Evolutionary conservation across 2,329 filamentous ascomycete genomes (phyloP), one percentile per base, ranked within the genome.

Genomic region (Paraphoma chrysanthemicola): DNA sequence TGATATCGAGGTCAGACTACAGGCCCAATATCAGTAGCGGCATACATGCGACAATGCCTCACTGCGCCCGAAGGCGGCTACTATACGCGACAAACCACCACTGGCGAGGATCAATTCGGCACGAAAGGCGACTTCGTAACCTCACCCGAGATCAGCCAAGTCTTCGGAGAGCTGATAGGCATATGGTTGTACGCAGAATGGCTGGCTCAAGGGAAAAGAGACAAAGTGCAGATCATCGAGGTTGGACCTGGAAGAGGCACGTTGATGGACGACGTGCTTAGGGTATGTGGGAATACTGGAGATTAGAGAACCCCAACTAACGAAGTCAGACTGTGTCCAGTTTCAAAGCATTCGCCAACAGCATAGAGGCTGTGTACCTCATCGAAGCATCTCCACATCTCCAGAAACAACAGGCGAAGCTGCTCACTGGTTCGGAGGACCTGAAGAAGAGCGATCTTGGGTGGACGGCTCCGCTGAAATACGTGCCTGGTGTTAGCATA

Each of bases 41-140:
- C 92, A 50, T 99, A 93, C 77, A 99, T 99, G 95, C 93, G 95
- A 74, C 96, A 98, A 89, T 97, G 94, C 76, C 86, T 99, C 62
- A 99, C 95, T 0, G 91, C 91, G 10, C 91, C 95, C 59, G 80
- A 92, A 39, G 93, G 92, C 56, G 95, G 95, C 51, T 99, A 99
- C 80, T 99, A 99, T 79, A 98, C 93, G 5, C 86, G 88, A 23
- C 84, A 89, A 43, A 83, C 84, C 51, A 83, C 84, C 53, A 79
- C 86, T 57, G 88, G 85, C 17, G 86, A 88, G 45, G 93, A 97
- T 72, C 93, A 94, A 62, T 99, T 99, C 68, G 95, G 95, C n/a
- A 82, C 86, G 53, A 91, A 92, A 71, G 95, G 95, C 28, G 95
- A 99, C 78, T 99, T 99, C 73, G 90, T 98, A 49, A 99, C 95